phyloP scores from a whole-genome alignment of 179 eudicot species.

The Beta corolliflora region DNA sequence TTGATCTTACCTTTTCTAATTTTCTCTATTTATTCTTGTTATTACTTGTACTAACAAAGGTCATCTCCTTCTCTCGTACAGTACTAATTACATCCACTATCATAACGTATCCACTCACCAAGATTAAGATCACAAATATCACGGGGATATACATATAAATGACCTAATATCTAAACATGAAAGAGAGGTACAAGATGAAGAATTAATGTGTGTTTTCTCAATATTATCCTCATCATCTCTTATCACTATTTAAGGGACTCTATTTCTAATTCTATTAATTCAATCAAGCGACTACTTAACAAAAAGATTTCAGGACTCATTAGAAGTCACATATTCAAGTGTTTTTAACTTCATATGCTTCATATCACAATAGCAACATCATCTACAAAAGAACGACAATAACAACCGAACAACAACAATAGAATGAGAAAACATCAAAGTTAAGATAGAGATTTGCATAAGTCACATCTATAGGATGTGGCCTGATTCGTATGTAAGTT shows the following conservation, averaged over 20 bases:
- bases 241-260: not conserved
- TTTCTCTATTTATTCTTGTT: not conserved
- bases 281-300: too few relatives aligned
- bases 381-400: too few relatives aligned
- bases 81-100: not conserved
- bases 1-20: not conserved
- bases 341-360: too few relatives aligned
- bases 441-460: too few relatives aligned
- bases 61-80: not conserved
- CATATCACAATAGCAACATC: too few relatives aligned
- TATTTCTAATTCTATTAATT: too few relatives aligned
- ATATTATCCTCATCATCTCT: not conserved
- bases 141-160: not conserved
- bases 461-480: too few relatives aligned
- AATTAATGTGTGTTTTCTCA: not conserved
- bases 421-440: too few relatives aligned
- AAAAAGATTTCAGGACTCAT: too few relatives aligned
- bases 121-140: not conserved
- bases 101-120: not conserved
- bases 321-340: too few relatives aligned
- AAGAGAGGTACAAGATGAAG: not conserved
- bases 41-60: not conserved
- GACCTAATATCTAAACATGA: not conserved
- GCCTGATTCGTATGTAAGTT: too few relatives aligned
- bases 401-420: too few relatives aligned